A percentile compares a stretch with the other conserved stretches of the same genome.
phyloP scores from a whole-genome alignment of 1,139 yeast genomes.

The Geotrichum carabidarum region DNA sequence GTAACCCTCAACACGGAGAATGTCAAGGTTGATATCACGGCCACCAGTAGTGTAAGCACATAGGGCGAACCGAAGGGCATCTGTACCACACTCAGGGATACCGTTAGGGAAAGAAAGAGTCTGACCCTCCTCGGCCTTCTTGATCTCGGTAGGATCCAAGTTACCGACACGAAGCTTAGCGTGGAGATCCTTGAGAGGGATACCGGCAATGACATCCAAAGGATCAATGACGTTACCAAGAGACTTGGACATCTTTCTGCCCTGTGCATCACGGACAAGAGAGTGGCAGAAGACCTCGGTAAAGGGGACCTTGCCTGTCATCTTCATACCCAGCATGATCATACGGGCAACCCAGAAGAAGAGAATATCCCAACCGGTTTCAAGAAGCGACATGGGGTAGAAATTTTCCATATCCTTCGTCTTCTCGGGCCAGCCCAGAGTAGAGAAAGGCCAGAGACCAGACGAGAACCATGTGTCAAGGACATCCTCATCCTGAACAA shows the following conservation, averaged over 20 bases:
- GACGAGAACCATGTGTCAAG: slow-evolving; percentile 98
- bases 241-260: slow-evolving; percentile 97
- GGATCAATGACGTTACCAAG: slow-evolving; percentile 96
- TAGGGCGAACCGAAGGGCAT: slow-evolving; percentile 93
- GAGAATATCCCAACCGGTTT: slow-evolving; percentile 98
- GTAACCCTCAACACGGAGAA: slow-evolving; percentile 96
- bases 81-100: slow-evolving; percentile 99
- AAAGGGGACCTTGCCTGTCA: slow-evolving; percentile 90
- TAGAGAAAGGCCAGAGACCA: slow-evolving; percentile 96
- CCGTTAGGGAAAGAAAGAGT: slow-evolving; percentile 89
- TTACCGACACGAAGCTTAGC: slow-evolving; percentile 75
- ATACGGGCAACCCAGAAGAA: slow-evolving; percentile 98
- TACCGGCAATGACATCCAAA: slow-evolving; percentile 86
- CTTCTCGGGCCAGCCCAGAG: slow-evolving; percentile 89
- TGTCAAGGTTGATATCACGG: slow-evolving; percentile 93
- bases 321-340: slow-evolving; percentile 85
- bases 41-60: slow-evolving; percentile 99
- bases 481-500: slow-evolving; percentile 96
- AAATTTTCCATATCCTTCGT: slow-evolving; percentile 70
- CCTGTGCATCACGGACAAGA: slow-evolving; percentile 97
- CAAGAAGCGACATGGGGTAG: slow-evolving; percentile 88
- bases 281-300: slow-evolving; percentile 97
- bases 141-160: slow-evolving; percentile 83
- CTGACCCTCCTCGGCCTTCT: slow-evolving; percentile 85
- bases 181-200: slow-evolving; percentile 71